Evolutionary conservation across 163 green algal species (phyloP), one percentile per base, ranked within the genome.

Genomic region (Chlorella variabilis): DNA sequence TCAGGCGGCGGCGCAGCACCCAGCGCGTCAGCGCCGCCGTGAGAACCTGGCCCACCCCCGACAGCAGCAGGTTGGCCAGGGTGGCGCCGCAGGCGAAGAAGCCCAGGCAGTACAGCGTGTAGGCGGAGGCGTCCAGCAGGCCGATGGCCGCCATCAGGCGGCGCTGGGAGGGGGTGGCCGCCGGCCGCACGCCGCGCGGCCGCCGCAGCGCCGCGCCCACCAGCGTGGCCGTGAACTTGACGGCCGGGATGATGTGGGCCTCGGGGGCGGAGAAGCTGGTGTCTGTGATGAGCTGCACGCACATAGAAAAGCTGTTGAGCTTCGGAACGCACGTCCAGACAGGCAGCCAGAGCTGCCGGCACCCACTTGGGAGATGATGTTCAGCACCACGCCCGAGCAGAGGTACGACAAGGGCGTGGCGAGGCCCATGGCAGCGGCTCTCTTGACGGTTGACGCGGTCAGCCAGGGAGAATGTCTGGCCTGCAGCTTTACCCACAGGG

Each of bases 11-110:
- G 31, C 70, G 27, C 48, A 93, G 78, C 39, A 92, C 29, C 31
- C 83, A 77, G n/a, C 70, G 71, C 0, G 83, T 88, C 0, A 83
- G 54, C 7, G 82, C 21, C 4, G 89, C 89, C 9, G 90, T 93
- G 80, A 93, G 86, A 8, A 91, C 66, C 76, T 94, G 90, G 23
- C 84, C 77, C 7, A 81, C 66, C 1, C 75, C 90, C 3, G 90
- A 83, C 38, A 92, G 84, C 69, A 93, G 67, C 33, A 94, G 75
- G 48, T 85, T 90, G 39, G 75, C 83, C 0, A 87, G 65, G 3
- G 86, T 73, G 13, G 89, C 84, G 34, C 90, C 90, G 61, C 89
- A 94, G 4, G 81, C 54, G 5, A 59, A 73, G 21, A 93, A 91
- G 34, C 88, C 90, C 2, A 91, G 54, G 74, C 80, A 88, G 78